Conservation (phyloP, 371 early-diverging fungal species). For the Mucor ambiguus region DNA sequence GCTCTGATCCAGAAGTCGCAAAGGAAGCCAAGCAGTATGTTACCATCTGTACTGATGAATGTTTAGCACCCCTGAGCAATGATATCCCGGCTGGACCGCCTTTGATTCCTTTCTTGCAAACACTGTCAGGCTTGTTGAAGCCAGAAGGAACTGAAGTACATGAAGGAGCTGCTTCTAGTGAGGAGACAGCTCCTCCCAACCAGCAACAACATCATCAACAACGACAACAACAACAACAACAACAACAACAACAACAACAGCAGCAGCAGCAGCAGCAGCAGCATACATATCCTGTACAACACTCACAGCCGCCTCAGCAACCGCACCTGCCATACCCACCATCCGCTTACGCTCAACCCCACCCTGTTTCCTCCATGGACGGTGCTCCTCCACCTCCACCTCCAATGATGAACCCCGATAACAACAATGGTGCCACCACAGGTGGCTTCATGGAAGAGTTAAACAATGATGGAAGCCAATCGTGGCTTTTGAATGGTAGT, state of each 20-base stretch:
- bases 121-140: slow-evolving; percentile 25
- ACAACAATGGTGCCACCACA: background rate
- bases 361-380: background rate
- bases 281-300: background rate
- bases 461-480: background rate
- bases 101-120: slow-evolving; percentile 35
- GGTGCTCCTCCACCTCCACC: background rate
- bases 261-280: slow-evolving; percentile 1
- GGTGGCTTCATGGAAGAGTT: background rate
- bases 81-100: slow-evolving; percentile 41
- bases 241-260: background rate
- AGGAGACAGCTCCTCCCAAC: background rate
- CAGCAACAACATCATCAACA: slow-evolving; percentile 14
- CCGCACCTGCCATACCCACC: background rate
- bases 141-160: background rate
- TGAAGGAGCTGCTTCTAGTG: background rate
- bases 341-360: background rate
- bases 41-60: slow-evolving; percentile 34
- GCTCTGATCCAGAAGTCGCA: slow-evolving; percentile 27
- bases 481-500: slow-evolving; percentile 22
- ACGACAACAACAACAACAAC: slow-evolving; percentile 6
- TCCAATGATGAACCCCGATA: background rate
- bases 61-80: slow-evolving; percentile 31
- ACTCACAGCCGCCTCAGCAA: background rate
- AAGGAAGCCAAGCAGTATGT: slow-evolving; percentile 35